A percentile compares a stretch with the other conserved stretches of the same genome.
Conservation (phyloP, 2,329 filamentous ascomycete species). For the Alternaria arbusti region DNA sequence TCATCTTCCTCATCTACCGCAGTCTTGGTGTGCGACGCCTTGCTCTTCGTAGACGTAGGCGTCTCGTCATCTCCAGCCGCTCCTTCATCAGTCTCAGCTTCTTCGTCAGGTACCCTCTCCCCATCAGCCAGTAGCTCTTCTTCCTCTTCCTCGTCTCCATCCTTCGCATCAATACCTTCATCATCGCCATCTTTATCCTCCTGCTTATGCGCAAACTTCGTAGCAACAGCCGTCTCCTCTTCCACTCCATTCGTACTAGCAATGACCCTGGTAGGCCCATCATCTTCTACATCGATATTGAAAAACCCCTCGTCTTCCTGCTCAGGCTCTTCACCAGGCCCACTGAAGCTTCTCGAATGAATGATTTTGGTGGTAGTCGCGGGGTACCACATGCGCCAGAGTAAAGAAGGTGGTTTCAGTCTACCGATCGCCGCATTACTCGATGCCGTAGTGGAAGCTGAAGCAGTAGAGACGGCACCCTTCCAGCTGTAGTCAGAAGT, state of each 20-base stretch:
- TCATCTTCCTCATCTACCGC: neutral
- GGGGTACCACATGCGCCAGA: neutral
- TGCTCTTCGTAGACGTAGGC: neutral
- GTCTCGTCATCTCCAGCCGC: neutral
- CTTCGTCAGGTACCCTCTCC: neutral
- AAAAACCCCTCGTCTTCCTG: neutral
- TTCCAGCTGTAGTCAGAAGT: neutral
- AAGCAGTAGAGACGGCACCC: neutral
- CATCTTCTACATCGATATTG: neutral
- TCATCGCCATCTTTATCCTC: neutral
- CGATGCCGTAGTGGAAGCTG: neutral
- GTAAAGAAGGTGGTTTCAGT: neutral
- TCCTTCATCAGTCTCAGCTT: neutral
- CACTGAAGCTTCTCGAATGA: neutral
- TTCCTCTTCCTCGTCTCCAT: neutral
- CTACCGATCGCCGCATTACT: neutral
- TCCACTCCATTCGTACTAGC: accelerated
- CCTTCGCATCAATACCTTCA: neutral
- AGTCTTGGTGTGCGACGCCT: neutral
- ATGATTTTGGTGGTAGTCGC: neutral
- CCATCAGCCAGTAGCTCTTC: neutral
- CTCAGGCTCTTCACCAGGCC: neutral
- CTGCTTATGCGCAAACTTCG: neutral
- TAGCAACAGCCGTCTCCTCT: neutral
- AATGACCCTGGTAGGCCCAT: neutral